Evolutionary conservation across 495 filamentous ascomycete genomes (phyloP).

Genomic region (Coniosporium apollinis): DNA sequence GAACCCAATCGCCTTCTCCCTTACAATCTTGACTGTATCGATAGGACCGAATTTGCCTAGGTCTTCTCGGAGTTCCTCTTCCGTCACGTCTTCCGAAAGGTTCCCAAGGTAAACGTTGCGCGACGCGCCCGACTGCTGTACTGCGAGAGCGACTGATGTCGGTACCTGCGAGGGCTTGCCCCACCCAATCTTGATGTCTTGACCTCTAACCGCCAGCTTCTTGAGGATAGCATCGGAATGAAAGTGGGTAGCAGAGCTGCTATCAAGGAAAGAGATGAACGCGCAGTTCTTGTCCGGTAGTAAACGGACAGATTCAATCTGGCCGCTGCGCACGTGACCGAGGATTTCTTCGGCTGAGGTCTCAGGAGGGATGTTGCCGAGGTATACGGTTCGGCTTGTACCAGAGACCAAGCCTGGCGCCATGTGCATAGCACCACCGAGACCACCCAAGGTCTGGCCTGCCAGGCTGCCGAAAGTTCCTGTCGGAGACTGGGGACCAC

Average conservation of each 20-base stretch:
- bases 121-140: constrained; percentile 96
- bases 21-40: constrained; percentile 93
- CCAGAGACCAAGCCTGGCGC: constrained; percentile 67
- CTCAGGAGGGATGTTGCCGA: constrained; percentile 95
- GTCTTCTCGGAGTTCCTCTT: constrained; percentile 88
- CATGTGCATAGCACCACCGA: constrained; percentile 53
- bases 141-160: constrained; percentile 86
- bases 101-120: constrained; percentile 96
- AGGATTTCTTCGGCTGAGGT: constrained; percentile 97
- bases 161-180: constrained; percentile 97
- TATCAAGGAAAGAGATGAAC: constrained; percentile 96
- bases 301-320: constrained; percentile 93
- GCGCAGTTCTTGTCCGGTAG: constrained; percentile 98
- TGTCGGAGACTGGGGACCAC: constrained; percentile 73
- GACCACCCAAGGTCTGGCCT: constrained; percentile 39
- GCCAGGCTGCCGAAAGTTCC: constrained; percentile 47
- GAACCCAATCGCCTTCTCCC: constrained; percentile 96
- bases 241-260: constrained; percentile 93
- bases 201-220: constrained; percentile 91
- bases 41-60: constrained; percentile 92
- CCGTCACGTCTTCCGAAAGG: constrained; percentile 70
- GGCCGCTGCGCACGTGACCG: constrained; percentile 89
- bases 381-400: constrained; percentile 89
- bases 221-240: constrained; percentile 99
- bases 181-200: constrained; percentile 99